phyloP scores from a whole-genome alignment of 306 rosid genomes.

The Prinsepia uniflora region DNA sequence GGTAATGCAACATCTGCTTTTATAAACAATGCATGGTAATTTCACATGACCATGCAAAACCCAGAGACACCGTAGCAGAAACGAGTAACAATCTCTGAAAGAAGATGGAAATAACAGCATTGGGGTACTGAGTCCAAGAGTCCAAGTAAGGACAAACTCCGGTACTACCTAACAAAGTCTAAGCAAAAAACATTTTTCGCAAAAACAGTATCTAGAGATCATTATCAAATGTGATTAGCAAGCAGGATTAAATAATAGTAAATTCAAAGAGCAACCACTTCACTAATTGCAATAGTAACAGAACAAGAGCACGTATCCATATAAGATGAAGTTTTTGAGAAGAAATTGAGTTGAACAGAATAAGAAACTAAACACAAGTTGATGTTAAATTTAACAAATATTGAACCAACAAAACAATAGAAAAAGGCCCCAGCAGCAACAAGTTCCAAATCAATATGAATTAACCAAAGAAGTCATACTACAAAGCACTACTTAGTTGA shows the following conservation, averaged over 20 bases:
- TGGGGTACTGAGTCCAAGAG: neutral
- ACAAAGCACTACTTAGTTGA: neutral
- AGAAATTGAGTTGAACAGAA: too few species aligned
- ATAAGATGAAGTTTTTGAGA: too few species aligned
- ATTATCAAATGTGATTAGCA: too few species aligned
- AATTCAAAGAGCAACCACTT: neutral
- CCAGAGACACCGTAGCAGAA: neutral
- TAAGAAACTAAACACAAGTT: too few species aligned
- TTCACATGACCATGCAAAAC: neutral
- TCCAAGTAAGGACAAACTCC: too few species aligned
- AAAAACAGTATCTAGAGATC: too few species aligned
- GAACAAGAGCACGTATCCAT: neutral
- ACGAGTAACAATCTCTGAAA: neutral
- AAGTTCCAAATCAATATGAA: neutral
- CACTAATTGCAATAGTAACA: neutral
- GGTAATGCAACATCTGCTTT: too few species aligned
- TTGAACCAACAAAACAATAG: neutral
- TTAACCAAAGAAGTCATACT: neutral
- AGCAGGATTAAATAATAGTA: neutral
- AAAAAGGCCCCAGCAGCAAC: neutral
- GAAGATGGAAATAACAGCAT: neutral
- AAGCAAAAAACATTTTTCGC: too few species aligned
- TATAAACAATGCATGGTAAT: too few species aligned
- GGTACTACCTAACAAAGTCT: too few species aligned
- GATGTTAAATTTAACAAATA: neutral